phyloP scores from a whole-genome alignment of 2,329 filamentous ascomycete genomes.

The Penicillium decumbens region DNA sequence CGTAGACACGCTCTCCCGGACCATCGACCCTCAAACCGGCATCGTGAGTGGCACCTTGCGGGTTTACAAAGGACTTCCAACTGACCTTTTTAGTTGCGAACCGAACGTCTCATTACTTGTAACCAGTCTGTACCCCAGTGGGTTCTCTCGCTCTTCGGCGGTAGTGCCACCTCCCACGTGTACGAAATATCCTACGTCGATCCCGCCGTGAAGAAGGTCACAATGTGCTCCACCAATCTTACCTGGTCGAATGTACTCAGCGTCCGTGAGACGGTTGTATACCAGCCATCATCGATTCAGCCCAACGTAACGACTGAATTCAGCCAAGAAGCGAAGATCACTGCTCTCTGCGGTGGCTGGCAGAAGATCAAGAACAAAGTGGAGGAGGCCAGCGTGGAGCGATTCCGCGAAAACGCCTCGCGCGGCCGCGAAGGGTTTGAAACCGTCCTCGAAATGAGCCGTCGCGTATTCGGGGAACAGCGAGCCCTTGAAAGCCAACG shows the following conservation, averaged over 20 bases:
- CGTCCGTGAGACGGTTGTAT: slow-evolving; percentile 89
- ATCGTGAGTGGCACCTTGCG: slow-evolving; percentile 52
- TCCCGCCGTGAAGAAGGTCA: slow-evolving; percentile 74
- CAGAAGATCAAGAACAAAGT: slow-evolving; percentile 95
- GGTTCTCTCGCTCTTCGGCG: slow-evolving; percentile 72
- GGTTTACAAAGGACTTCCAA: neutral
- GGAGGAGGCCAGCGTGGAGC: slow-evolving; percentile 81
- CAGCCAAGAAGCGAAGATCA: slow-evolving; percentile 84
- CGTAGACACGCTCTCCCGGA: slow-evolving; percentile 83
- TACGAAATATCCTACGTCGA: slow-evolving; percentile 97
- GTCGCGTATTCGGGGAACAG: slow-evolving; percentile 87
- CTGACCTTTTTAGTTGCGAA: slow-evolving; percentile 54
- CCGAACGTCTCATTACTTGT: slow-evolving; percentile 60
- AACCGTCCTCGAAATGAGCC: slow-evolving; percentile 85
- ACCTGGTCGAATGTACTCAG: slow-evolving; percentile 86
- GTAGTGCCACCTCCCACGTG: slow-evolving; percentile 76
- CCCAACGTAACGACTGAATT: slow-evolving; percentile 67
- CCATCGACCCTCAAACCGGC: slow-evolving; percentile 59
- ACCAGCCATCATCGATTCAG: slow-evolving; percentile 57
- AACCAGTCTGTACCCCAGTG: slow-evolving; percentile 47
- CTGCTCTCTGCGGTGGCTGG: slow-evolving; percentile 92
- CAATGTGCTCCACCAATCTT: slow-evolving; percentile 93
- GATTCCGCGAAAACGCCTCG: slow-evolving; percentile 85
- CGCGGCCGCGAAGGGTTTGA: slow-evolving; percentile 95
- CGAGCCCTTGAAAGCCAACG: slow-evolving; percentile 57